Conservation (phyloP, 1,139 yeast genomes). For the Candida anutae region DNA sequence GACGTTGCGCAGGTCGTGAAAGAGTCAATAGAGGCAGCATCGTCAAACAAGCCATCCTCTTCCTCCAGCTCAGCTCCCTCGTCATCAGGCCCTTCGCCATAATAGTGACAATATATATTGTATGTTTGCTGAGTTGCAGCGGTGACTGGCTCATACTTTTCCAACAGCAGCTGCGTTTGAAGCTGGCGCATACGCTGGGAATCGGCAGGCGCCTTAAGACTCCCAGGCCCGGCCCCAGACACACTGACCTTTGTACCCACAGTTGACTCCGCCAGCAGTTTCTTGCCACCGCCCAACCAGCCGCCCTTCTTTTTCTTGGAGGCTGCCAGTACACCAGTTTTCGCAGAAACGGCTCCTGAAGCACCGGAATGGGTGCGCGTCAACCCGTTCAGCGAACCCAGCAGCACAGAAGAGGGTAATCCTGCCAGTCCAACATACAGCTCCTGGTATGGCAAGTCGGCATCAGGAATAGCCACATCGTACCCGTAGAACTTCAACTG, state of each 20-base stretch:
- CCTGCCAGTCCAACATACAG: constrained; percentile 29
- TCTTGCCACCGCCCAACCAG: constrained; percentile 8
- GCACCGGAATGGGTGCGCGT: constrained; percentile 21
- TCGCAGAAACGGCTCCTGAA: constrained; percentile 10
- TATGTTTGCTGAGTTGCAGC: constrained; percentile 17
- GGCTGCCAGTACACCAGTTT: constrained; percentile 4
- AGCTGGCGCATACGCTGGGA: constrained; percentile 22
- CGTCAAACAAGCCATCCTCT: constrained; percentile 14
- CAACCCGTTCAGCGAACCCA: constrained; percentile 14
- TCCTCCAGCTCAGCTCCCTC: constrained; percentile 1
- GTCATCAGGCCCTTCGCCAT: no score
- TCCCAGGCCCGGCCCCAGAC: no score
- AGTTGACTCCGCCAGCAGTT: constrained; percentile 3
- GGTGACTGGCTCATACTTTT: constrained; percentile 19
- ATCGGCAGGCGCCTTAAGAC: constrained; percentile 11
- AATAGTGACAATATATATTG: constrained; percentile 4
- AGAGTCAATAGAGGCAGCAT: constrained; percentile 22
- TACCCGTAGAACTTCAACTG: constrained; percentile 56
- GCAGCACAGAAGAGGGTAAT: constrained; percentile 8
- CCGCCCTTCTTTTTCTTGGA: constrained; percentile 6
- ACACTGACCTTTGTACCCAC: not conserved
- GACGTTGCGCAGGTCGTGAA: constrained; percentile 33
- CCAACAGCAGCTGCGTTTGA: constrained; percentile 22
- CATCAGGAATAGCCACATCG: constrained; percentile 34
- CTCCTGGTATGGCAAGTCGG: constrained; percentile 25